Evolutionary conservation across 768 basidiomycete species (phyloP), one percentile per base, ranked within the genome.

Genomic region (Fomitopsis serialis): DNA sequence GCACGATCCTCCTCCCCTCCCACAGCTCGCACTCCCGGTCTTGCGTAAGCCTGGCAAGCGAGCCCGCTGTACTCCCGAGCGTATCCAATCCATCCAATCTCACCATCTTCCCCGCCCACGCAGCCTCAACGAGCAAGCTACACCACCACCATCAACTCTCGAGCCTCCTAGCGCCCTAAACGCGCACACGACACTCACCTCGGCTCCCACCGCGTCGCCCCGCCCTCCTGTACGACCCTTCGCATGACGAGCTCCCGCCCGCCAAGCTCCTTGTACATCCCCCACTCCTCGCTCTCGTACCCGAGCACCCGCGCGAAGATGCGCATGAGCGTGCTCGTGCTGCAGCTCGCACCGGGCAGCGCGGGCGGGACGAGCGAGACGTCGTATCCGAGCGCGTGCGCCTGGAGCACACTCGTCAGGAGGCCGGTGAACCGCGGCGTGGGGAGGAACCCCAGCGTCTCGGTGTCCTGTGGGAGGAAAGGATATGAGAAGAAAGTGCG

Each of bases 181-280:
- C 44, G n/a, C 43, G n/a, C 25, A 50, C 12, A 51, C 15, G 22
- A 12, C n/a, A 22, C 59, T 46, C 58, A 81, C 82, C 82, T 85
- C 2, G 84, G 78, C 61, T 82, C 80, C 71, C 71, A 72, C 15
- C 59, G 60, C 13, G 71, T 85, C 11, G 80, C 79, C 19, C 83
- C 83, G 10, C 75, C 80, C 21, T 80, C 75, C 56, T 76, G 71
- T 37, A 85, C 77, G 61, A 70, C 75, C 34, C 84, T 66, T 23
- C 84, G 69, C 84, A 87, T 85, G 22, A 84, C 62, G 21, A 87
- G 62, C 68, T 85, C 84, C 17, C 84, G 66, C 8, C 84, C 84
- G 8, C 84, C 82, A 7, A 85, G 67, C 56, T 85, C 84, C 64
- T 85, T 87, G 63, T 84, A 87, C 71, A 85, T 71, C 54, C 85